Evolutionary conservation across 148 eudicot genomes (phyloP).

Genomic region (Rhododendron molle): DNA sequence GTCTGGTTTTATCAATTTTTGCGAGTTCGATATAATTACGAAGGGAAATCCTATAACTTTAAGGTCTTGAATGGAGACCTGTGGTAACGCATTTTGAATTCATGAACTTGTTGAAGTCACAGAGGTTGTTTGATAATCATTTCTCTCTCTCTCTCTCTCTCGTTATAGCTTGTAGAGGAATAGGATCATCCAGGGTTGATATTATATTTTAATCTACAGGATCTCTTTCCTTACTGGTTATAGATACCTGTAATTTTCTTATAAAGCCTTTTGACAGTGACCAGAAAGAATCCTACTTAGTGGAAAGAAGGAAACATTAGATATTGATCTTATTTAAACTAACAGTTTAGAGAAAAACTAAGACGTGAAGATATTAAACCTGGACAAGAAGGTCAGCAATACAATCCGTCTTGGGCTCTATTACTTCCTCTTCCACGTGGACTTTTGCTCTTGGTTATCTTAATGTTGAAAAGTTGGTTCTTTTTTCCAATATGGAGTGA

Average conservation of each 20-base stretch:
- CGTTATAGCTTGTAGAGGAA: not conserved
- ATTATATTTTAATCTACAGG: not conserved
- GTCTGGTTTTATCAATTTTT: not conserved
- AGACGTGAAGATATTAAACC: not conserved
- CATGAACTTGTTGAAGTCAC: not conserved
- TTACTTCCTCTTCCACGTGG: not conserved
- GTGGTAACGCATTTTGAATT: not conserved
- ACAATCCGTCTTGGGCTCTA: not conserved
- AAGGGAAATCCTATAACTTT: not conserved
- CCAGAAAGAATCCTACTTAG: not conserved
- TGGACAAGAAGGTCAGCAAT: no score
- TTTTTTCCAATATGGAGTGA: not conserved
- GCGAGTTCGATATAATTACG: not conserved
- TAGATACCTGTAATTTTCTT: not conserved
- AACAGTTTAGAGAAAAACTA: not conserved
- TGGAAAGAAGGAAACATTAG: not conserved
- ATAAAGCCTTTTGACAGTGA: not conserved
- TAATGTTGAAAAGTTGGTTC: not conserved
- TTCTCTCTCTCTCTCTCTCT: not conserved
- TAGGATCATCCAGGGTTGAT: not conserved
- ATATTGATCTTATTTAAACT: not conserved
- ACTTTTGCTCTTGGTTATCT: not conserved
- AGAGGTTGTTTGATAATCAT: not conserved
- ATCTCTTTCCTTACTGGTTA: not conserved
- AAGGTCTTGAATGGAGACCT: not conserved